A percentile compares a stretch with the other conserved stretches of the same genome.
Evolutionary conservation across 1,284 basidiomycete genomes (phyloP).

Genomic region (Inonotus obliquus): DNA sequence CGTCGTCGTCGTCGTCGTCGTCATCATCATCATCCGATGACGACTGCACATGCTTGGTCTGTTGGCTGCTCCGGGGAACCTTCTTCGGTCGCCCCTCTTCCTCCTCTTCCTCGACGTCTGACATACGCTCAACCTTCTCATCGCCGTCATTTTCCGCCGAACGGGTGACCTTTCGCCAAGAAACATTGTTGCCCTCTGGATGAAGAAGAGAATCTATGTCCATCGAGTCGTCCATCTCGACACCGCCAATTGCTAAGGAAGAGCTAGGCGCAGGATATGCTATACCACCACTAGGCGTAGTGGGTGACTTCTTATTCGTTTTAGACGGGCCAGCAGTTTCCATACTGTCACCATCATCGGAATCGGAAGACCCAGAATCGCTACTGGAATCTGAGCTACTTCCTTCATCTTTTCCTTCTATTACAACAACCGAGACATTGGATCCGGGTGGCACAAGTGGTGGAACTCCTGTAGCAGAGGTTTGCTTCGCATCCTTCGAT

Average conservation of each 20-base stretch:
- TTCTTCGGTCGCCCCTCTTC: not conserved
- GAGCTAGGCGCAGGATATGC: not conserved
- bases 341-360: not conserved
- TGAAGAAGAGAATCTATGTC: conserved; percentile 5
- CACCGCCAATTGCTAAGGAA: not conserved
- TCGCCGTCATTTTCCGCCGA: conserved; percentile 1
- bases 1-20: conserved; percentile 18
- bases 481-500: not conserved
- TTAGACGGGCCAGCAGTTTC: not conserved
- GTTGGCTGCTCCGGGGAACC: not conserved
- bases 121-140: not conserved
- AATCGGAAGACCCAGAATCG: conserved; percentile 5
- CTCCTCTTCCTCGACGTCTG: conserved; percentile 14
- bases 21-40: conserved; percentile 11
- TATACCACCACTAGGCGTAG: not conserved
- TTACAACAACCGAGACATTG: conserved; percentile 28
- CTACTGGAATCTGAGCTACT: conserved; percentile 27
- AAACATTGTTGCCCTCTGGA: not conserved
- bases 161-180: conserved; percentile 1
- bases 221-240: not conserved
- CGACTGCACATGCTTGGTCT: not conserved
- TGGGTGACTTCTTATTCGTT: not conserved
- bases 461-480: too few relatives aligned
- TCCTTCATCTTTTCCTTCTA: conserved; percentile 31
- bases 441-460: conserved; percentile 21